Evolutionary conservation across 2,329 filamentous ascomycete genomes (phyloP).

Genomic region (Rutstroemia sp.): DNA sequence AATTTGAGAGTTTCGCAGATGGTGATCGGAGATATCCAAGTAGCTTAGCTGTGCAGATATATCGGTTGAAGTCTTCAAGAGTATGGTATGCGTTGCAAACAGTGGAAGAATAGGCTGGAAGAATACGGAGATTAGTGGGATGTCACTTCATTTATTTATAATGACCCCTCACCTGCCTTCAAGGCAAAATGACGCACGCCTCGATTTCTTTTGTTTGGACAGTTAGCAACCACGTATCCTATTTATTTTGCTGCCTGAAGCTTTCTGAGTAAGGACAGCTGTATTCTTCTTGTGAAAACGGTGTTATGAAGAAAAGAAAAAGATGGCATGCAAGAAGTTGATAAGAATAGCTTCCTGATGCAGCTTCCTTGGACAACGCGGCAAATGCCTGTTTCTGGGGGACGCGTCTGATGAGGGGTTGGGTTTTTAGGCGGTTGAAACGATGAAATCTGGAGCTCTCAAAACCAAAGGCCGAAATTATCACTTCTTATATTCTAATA

Average conservation of each 20-base stretch:
- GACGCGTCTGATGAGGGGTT: background rate
- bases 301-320: background rate
- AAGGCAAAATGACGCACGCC: slow-evolving; percentile 7
- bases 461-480: too few relatives aligned
- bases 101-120: background rate
- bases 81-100: background rate
- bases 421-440: background rate
- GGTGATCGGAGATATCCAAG: background rate
- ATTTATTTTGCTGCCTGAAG: background rate
- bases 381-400: slow-evolving; percentile 5
- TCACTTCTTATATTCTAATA: too few relatives aligned
- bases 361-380: slow-evolving; percentile 1
- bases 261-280: slow-evolving; percentile 2
- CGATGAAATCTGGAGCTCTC: background rate
- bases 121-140: slow-evolving; percentile 6
- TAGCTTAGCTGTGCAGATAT: background rate
- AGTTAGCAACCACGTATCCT: slow-evolving; percentile 7
- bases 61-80: background rate
- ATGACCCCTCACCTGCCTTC: slow-evolving; percentile 9
- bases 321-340: background rate
- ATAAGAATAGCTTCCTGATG: background rate
- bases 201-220: background rate
- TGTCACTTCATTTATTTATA: slow-evolving; percentile 7
- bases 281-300: background rate
- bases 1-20: background rate